phyloP scores from a whole-genome alignment of 371 early-diverging fungal species.

The Mucor irregularis region DNA sequence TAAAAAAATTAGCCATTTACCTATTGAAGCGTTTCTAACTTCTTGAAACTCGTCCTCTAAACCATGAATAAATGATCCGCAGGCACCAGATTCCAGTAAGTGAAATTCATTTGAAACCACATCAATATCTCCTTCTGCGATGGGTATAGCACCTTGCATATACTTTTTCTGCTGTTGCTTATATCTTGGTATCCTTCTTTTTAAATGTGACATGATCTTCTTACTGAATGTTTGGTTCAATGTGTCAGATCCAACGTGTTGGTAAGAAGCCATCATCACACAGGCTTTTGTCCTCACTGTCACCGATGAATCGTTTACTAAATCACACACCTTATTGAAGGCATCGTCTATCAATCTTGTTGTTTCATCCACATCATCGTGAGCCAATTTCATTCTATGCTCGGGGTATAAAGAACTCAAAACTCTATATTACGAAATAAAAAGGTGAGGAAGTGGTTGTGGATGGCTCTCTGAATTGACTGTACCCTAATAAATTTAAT shows the following conservation, averaged over 20 bases:
- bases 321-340: conserved; percentile 74
- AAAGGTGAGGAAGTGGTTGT: no score
- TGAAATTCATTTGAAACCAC: conserved; percentile 66
- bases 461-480: background rate
- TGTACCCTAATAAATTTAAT: conserved; percentile 64
- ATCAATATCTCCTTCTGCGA: conserved; percentile 69
- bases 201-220: conserved; percentile 70
- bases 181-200: conserved; percentile 18
- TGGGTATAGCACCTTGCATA: conserved; percentile 40
- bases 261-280: conserved; percentile 64
- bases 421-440: conserved; percentile 36
- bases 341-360: conserved; percentile 75
- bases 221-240: conserved; percentile 77
- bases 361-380: conserved; percentile 46
- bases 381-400: conserved; percentile 45
- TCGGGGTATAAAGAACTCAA: conserved; percentile 55
- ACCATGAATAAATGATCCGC: conserved; percentile 92
- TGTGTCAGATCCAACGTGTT: conserved; percentile 55
- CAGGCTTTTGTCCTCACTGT: conserved; percentile 71
- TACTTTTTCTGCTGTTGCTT: conserved; percentile 26
- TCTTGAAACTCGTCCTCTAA: conserved; percentile 90
- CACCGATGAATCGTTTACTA: conserved; percentile 74
- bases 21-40: conserved; percentile 83
- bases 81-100: conserved; percentile 71
- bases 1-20: conserved; percentile 35